These are phyloP conservation scores for Mycothermus thermophilus DNA, from an alignment of 495 filamentous ascomycete genomes.

Conservation along the genomic window DNA sequence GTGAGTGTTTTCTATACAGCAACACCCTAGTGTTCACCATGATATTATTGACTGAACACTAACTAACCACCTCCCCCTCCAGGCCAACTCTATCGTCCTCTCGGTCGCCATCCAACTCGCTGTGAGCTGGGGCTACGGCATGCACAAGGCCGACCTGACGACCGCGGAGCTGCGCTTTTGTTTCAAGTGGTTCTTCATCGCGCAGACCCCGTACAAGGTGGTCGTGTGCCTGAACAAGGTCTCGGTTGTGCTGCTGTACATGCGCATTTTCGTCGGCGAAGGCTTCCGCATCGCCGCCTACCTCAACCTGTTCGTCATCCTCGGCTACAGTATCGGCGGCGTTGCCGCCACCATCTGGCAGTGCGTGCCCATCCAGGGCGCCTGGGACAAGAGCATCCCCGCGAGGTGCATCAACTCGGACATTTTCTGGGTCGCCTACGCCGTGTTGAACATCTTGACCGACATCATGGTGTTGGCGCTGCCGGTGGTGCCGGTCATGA, in stretches of 20 bases:
- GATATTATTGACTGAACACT: no score
- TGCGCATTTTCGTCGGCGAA: conserved; percentile 19
- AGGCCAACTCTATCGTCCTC: background rate
- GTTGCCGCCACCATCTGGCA: conserved; percentile 20
- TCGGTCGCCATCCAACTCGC: background rate
- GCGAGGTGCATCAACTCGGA: conserved; percentile 38
- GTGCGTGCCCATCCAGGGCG: conserved; percentile 28
- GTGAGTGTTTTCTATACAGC: no score
- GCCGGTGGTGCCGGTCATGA: conserved; percentile 19
- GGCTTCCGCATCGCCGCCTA: conserved; percentile 17
- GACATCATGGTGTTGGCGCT: conserved; percentile 40
- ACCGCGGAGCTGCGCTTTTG: background rate
- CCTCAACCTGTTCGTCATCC: conserved; percentile 10
- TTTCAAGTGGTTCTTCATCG: background rate
- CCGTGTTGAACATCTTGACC: conserved; percentile 39
- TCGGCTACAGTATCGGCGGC: conserved; percentile 16
- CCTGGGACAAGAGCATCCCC: conserved; percentile 36
- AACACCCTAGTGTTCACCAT: no score
- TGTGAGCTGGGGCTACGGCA: background rate
- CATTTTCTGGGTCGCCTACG: conserved; percentile 37
- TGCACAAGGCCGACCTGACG: background rate
- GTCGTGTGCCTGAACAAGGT: conserved; percentile 21
- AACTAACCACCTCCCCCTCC: no score
- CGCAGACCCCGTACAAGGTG: conserved; percentile 15
- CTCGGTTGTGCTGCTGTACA: conserved; percentile 23